These are phyloP conservation scores for Aquilaria malaccensis DNA, from an alignment of 345 rosid genomes.

Conservation along the genomic window DNA sequence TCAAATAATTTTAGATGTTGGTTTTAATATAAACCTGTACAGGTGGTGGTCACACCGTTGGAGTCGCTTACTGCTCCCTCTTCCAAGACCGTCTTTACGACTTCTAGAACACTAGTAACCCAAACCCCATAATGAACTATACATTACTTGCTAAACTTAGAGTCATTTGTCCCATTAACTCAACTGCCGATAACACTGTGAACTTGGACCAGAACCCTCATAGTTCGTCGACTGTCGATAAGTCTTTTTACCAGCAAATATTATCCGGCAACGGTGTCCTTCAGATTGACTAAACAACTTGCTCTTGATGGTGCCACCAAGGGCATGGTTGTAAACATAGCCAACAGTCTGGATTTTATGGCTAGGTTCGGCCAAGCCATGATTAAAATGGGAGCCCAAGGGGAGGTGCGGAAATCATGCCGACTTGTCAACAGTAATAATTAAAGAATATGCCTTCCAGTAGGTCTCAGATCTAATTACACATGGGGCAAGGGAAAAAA, in stretches of 20 bases:
- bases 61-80: constrained; percentile 40
- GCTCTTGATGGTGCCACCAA: constrained; percentile 26
- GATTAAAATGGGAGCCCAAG: constrained; percentile 43
- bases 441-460: no score
- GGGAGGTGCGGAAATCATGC: constrained; percentile 52
- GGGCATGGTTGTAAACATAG: constrained; percentile 22
- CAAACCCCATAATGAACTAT: constrained; percentile 48
- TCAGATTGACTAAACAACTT: constrained; percentile 45
- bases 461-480: no score
- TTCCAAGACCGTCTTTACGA: constrained; percentile 49
- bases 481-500: no score
- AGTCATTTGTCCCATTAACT: constrained; percentile 13
- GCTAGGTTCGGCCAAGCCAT: constrained; percentile 40
- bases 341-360: constrained; percentile 24
- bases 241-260: constrained; percentile 44
- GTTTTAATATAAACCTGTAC: neutral
- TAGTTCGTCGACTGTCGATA: constrained; percentile 36
- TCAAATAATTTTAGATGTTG: no score
- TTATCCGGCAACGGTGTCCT: constrained; percentile 28
- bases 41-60: constrained; percentile 54
- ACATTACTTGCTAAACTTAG: constrained; percentile 20
- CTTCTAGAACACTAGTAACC: constrained; percentile 34
- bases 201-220: constrained; percentile 37
- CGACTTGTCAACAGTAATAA: constrained; percentile 20
- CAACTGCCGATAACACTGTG: constrained; percentile 4